Percentiles rank a stretch among this genome's conserved stretches.
Evolutionary conservation across 495 filamentous ascomycete genomes (phyloP).

Genomic region (Peziza echinospora): DNA sequence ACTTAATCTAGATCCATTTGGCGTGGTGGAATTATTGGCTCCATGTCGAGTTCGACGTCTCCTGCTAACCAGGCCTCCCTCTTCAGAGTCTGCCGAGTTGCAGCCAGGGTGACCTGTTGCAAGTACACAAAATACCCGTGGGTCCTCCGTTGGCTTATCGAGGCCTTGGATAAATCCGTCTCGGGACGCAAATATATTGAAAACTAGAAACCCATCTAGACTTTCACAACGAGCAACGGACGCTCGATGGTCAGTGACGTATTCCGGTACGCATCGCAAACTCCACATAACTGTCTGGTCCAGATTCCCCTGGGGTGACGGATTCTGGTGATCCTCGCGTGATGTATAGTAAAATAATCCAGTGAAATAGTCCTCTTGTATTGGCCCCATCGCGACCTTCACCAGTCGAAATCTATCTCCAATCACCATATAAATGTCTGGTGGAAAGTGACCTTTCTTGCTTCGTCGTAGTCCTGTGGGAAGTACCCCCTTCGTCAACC

Average conservation of each 20-base stretch:
- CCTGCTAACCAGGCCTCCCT: conserved; percentile 9
- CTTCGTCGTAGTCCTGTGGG: conserved; percentile 7
- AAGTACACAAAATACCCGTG: conserved; percentile 14
- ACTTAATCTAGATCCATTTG: no score
- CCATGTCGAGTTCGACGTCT: no score
- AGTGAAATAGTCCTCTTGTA: no score
- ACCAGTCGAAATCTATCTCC: conserved; percentile 13
- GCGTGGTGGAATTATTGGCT: no score
- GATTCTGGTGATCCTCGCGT: background rate
- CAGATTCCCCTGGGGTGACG: background rate
- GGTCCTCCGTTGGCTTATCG: conserved; percentile 12
- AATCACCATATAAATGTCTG: conserved; percentile 14
- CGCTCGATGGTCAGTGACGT: conserved; percentile 9
- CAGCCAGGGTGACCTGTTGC: conserved; percentile 9
- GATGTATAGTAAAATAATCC: no score
- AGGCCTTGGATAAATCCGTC: conserved; percentile 4
- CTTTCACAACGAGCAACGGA: conserved; percentile 13
- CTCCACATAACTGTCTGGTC: conserved; percentile 10
- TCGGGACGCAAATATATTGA: conserved; percentile 13
- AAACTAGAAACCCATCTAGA: conserved; percentile 8
- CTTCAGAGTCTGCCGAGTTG: background rate
- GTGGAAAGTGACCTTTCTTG: conserved; percentile 7
- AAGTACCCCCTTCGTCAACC: conserved; percentile 5
- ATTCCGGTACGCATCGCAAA: conserved; percentile 12
- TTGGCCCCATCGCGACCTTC: conserved; percentile 5